phyloP scores from a whole-genome alignment of 305 asterid species.

The Fraxinus greggii region DNA sequence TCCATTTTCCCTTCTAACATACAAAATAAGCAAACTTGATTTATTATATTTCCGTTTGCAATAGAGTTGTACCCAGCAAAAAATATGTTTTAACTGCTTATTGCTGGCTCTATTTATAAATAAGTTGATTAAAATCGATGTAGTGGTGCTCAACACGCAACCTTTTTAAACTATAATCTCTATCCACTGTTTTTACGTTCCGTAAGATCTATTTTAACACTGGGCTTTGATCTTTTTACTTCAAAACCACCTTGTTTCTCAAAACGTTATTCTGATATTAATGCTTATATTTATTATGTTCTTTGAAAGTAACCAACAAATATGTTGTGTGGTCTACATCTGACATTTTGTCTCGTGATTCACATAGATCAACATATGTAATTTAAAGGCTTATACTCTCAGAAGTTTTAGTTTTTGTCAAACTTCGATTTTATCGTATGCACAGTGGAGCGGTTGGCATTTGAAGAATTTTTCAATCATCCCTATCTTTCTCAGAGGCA shows the following conservation, averaged over 20 bases:
- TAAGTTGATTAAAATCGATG: background rate
- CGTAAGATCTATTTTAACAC: background rate
- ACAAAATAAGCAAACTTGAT: background rate
- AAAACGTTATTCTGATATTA: constrained; percentile 1
- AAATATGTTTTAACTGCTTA: background rate
- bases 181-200: background rate
- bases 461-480: constrained; percentile 93
- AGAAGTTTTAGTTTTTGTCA: background rate
- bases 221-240: constrained; percentile 1
- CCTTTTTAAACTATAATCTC: background rate
- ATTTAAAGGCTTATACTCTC: constrained; percentile 9
- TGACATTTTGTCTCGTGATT: constrained; percentile 4
- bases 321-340: constrained; percentile 1
- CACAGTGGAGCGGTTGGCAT: constrained; percentile 89
- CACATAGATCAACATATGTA: constrained; percentile 1
- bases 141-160: background rate
- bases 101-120: background rate
- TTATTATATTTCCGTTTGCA: background rate
- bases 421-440: constrained; percentile 11
- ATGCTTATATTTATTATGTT: background rate
- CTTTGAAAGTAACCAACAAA: background rate
- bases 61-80: background rate
- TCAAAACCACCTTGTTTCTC: constrained; percentile 2
- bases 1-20: background rate
- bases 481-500: constrained; percentile 67